Evolutionary conservation across 306 rosid genomes (phyloP), one percentile per base, ranked within the genome.

Genomic region (Oemleria cerasiformis): DNA sequence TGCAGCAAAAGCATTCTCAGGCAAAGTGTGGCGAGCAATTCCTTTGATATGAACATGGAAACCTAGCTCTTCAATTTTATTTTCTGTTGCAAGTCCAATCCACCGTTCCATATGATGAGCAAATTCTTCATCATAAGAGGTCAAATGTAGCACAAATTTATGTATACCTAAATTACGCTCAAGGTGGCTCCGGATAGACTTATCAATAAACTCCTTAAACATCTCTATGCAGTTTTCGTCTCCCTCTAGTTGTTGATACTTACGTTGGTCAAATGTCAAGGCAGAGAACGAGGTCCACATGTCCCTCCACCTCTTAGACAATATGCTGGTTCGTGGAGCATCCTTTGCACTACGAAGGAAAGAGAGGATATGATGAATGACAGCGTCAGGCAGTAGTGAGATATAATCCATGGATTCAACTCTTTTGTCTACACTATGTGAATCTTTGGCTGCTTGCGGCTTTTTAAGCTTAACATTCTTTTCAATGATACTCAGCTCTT

Each of bases 221-320:
- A 21, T 23, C 41, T 43, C 43, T 13, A 41, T 16, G 23, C 56
- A 19, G 25, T 19, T 55, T 70, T 55, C 39, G 34, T 3, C 54
- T 42, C 53, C 65, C 65, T 40, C 65, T 14, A 20, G 64, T 20
- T 23, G 17, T 60, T 15, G 41, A 70, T 41, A 70, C 65, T 45
- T 71, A 3, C 75, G 67, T 38, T 84, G 85, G 65, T 86, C 80
- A 58, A 77, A 82, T 75, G 79, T 61, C 86, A 88, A 78, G 42
- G 15, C 17, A 16, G 85, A 69, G 41, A 54, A 83, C 11, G 91
- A 84, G 70, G 65, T 9, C 95, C 91, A 82, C 50, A 78, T 1
- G 20, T 73, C 69, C 77, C 74, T 84, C 95, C 95, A 88, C 73
- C 69, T 84, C 76, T 80, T 79, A 15, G 89, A 88, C 80, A 86